These are phyloP conservation scores for Gonapodya prolifera DNA, from an alignment of 192 early-diverging fungal species.

Conservation along the genomic window DNA sequence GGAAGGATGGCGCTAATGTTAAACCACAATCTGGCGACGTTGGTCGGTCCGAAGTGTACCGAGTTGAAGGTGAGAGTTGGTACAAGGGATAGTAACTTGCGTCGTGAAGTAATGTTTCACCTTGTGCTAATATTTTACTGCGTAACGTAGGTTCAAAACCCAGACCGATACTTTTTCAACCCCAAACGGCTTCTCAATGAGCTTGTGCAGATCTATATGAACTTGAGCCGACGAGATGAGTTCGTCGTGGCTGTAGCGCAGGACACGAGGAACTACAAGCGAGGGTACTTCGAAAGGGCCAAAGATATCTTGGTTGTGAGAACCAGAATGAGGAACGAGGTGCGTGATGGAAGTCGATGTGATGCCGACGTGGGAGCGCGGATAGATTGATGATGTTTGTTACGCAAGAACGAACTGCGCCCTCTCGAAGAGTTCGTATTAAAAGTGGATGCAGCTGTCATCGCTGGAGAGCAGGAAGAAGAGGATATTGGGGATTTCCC, in stretches of 20 bases:
- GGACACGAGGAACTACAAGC: slow-evolving; percentile 74
- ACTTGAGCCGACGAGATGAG: slow-evolving; percentile 43
- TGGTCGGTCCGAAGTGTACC: slow-evolving; percentile 85
- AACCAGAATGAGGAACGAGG: slow-evolving; percentile 48
- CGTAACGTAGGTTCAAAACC: slow-evolving; percentile 50
- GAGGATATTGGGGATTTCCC: slow-evolving; percentile 69
- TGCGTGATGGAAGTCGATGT: too few species aligned
- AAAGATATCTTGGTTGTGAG: slow-evolving; percentile 39
- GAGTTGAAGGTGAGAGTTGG: slow-evolving; percentile 61
- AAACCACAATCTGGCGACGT: slow-evolving; percentile 77
- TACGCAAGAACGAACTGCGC: neutral
- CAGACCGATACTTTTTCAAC: slow-evolving; percentile 79
- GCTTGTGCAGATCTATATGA: slow-evolving; percentile 71
- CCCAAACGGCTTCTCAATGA: slow-evolving; percentile 71
- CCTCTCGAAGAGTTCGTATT: slow-evolving; percentile 50
- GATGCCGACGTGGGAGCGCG: too few species aligned
- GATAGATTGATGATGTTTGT: too few species aligned
- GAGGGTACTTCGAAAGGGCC: slow-evolving; percentile 67
- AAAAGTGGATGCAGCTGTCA: slow-evolving; percentile 56
- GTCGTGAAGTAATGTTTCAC: neutral
- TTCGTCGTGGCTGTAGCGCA: slow-evolving; percentile 74
- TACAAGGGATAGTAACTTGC: neutral
- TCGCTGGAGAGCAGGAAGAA: slow-evolving; percentile 49
- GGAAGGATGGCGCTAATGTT: slow-evolving; percentile 94
- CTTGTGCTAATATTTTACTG: slow-evolving; percentile 9